A percentile compares a stretch with the other conserved stretches of the same genome.
These are phyloP conservation scores for Selaginella moellendorffii DNA, from an alignment of 75 land plant species.

Conservation along the genomic window DNA sequence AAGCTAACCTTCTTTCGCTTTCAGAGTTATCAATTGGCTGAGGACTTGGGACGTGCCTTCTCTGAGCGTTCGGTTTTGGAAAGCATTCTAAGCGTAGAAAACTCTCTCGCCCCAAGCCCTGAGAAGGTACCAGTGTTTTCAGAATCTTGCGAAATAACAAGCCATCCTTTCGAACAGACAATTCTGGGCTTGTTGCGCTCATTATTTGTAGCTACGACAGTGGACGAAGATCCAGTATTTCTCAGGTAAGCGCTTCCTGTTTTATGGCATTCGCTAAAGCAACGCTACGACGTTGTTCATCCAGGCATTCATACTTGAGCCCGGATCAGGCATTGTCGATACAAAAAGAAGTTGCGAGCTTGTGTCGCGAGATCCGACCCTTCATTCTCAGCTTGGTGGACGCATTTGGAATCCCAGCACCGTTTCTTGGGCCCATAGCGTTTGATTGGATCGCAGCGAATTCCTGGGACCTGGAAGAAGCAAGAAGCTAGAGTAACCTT, in stretches of 20 bases:
- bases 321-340: conserved; percentile 35
- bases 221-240: conserved; percentile 76
- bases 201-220: conserved; percentile 37
- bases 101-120: conserved; percentile 25
- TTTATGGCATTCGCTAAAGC: background rate
- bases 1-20: background rate
- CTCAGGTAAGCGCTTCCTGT: conserved; percentile 30
- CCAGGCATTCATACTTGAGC: conserved; percentile 58
- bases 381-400: conserved; percentile 62
- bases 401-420: conserved; percentile 80
- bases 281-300: background rate
- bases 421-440: conserved; percentile 70
- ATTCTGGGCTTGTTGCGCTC: conserved; percentile 55
- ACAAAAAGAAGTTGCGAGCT: conserved; percentile 38
- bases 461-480: conserved; percentile 30
- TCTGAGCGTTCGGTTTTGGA: conserved; percentile 54
- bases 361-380: conserved; percentile 76
- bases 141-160: no score
- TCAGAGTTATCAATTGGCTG: conserved; percentile 77
- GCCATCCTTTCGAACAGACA: conserved; percentile 26
- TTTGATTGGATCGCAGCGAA: conserved; percentile 79
- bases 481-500: background rate
- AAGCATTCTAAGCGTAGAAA: conserved; percentile 39
- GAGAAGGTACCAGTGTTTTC: no score
- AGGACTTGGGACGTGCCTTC: conserved; percentile 77